Evolutionary conservation across 2,329 filamentous ascomycete species (phyloP).

Genomic region (Fusarium agapanthi): DNA sequence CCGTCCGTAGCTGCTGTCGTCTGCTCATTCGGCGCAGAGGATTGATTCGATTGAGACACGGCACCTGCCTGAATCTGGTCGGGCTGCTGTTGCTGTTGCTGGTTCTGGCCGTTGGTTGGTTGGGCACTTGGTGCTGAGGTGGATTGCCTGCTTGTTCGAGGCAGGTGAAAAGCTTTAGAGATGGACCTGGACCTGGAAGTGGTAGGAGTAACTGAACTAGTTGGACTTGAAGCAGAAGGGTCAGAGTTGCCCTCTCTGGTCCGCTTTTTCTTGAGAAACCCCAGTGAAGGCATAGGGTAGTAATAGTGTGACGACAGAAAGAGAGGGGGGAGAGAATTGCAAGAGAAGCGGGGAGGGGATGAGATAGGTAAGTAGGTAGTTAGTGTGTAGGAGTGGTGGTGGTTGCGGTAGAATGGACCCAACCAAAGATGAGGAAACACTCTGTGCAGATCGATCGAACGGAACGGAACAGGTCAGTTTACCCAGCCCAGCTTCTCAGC

Average conservation of each 20-base stretch:
- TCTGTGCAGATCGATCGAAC: conserved; percentile 40
- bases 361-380: conserved; percentile 8
- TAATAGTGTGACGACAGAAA: conserved; percentile 33
- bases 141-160: conserved; percentile 47
- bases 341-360: conserved; percentile 28
- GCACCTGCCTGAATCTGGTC: conserved; percentile 38
- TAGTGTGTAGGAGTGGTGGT: conserved; percentile 9
- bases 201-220: conserved; percentile 69
- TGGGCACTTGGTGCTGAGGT: conserved; percentile 39
- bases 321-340: conserved; percentile 19
- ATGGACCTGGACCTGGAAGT: conserved; percentile 55
- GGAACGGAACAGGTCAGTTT: conserved; percentile 15
- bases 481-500: conserved; percentile 7
- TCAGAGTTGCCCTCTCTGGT: conserved; percentile 88
- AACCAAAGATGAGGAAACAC: conserved; percentile 33
- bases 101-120: conserved; percentile 21
- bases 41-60: conserved; percentile 26
- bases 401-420: conserved; percentile 24
- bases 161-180: conserved; percentile 57
- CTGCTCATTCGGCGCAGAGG: conserved; percentile 30
- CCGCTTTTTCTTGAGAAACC: conserved; percentile 98
- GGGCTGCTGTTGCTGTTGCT: conserved; percentile 32
- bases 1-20: conserved; percentile 32
- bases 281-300: conserved; percentile 85
- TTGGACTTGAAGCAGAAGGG: conserved; percentile 71